Conservation (phyloP, 257 asterid genomes). For the Solanum pennellii region DNA sequence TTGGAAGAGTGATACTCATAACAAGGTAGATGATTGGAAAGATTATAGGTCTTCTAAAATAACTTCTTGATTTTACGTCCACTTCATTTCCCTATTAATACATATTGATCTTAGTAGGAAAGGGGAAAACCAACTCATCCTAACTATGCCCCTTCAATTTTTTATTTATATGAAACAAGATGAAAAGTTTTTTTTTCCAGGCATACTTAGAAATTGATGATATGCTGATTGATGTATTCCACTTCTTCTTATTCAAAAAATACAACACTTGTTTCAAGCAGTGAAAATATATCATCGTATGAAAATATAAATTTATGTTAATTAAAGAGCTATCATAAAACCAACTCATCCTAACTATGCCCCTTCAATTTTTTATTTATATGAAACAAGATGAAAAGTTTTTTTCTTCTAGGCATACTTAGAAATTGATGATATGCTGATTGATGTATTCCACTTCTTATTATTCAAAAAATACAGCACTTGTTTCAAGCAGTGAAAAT, state of each 20-base stretch:
- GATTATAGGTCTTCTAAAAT: not conserved
- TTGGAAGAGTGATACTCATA: slow-evolving; percentile 11
- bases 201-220: not conserved
- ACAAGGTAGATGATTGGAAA: slow-evolving; percentile 39
- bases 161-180: not conserved
- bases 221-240: not conserved
- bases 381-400: not conserved
- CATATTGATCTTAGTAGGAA: not conserved
- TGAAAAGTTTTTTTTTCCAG: not conserved
- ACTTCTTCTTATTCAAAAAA: not conserved
- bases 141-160: not conserved
- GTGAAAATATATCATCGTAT: too few species aligned
- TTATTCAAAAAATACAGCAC: not conserved
- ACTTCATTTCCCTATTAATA: not conserved
- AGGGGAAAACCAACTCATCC: not conserved
- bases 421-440: not conserved
- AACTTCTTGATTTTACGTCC: not conserved
- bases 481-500: not conserved
- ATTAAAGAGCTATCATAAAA: not conserved
- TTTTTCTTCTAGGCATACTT: too few species aligned
- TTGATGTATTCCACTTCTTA: not conserved
- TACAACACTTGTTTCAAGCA: not conserved
- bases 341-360: not conserved
- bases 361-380: not conserved
- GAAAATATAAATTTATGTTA: too few species aligned